Conservation (phyloP, 345 rosid species). For the Cardamine occulta region DNA sequence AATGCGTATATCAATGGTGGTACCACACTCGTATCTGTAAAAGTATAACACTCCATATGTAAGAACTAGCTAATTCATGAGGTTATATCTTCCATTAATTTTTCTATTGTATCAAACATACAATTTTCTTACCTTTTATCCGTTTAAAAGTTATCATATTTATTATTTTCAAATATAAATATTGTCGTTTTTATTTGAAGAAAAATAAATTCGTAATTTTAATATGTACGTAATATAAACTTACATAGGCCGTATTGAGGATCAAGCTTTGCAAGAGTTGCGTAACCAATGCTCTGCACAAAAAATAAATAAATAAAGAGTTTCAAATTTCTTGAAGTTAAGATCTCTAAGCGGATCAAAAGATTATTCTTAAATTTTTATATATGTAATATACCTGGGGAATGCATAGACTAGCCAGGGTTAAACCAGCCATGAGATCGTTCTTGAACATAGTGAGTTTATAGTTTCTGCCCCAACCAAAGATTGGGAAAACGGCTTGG, state of each 20-base stretch:
- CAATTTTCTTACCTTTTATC: neutral
- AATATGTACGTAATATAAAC: constrained; percentile 28
- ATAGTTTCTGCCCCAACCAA: constrained; percentile 68
- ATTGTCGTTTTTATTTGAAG: neutral
- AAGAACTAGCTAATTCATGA: neutral
- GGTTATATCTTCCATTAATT: neutral
- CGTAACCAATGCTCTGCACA: constrained; percentile 88
- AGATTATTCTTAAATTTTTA: neutral
- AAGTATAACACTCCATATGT: constrained; percentile 1
- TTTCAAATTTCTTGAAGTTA: constrained; percentile 4
- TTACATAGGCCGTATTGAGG: constrained; percentile 95
- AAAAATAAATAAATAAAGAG: neutral
- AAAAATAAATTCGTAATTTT: neutral
- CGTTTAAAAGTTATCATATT: neutral
- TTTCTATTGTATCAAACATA: neutral
- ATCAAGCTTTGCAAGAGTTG: constrained; percentile 90
- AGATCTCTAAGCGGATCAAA: neutral
- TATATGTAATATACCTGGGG: constrained; percentile 67
- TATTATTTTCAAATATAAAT: neutral
- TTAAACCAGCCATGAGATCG: constrained; percentile 83
- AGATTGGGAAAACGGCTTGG: constrained; percentile 64
- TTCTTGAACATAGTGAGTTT: constrained; percentile 62
- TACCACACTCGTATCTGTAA: constrained; percentile 77
- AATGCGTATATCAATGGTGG: constrained; percentile 87
- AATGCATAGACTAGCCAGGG: constrained; percentile 96